phyloP scores from a whole-genome alignment of 768 basidiomycete species.

The Candolleomyces aberdarensis region DNA sequence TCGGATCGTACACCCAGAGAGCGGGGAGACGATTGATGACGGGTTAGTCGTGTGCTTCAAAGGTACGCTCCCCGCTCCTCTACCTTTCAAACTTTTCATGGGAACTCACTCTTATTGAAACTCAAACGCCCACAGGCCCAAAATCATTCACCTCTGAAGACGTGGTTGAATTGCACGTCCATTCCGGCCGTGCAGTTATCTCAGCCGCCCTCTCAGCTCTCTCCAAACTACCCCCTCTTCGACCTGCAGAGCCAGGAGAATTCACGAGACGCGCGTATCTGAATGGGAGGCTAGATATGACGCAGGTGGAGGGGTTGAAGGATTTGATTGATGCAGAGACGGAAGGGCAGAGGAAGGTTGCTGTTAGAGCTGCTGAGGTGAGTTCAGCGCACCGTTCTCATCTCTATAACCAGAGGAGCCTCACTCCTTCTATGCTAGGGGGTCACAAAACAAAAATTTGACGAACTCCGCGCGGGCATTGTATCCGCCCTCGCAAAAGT shows the following conservation, averaged over 20 bases:
- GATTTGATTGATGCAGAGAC: conserved; percentile 91
- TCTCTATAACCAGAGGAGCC: neutral
- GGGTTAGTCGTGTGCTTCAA: conserved; percentile 81
- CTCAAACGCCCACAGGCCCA: conserved; percentile 47
- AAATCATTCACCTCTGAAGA: conserved; percentile 84
- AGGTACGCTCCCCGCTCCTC: too few relatives aligned
- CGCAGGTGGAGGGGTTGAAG: conserved; percentile 84
- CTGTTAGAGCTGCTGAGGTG: conserved; percentile 67
- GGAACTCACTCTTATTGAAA: neutral
- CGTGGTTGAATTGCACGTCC: conserved; percentile 80
- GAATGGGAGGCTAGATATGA: conserved; percentile 79
- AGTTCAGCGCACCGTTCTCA: conserved; percentile 20
- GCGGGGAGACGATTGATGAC: conserved; percentile 66
- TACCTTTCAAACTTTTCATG: too few relatives aligned
- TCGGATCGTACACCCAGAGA: conserved; percentile 60
- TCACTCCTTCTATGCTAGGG: conserved; percentile 45
- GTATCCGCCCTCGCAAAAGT: conserved; percentile 73
- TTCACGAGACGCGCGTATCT: conserved; percentile 85
- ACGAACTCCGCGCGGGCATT: conserved; percentile 60
- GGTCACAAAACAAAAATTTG: conserved; percentile 52
- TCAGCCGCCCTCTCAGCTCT: conserved; percentile 66
- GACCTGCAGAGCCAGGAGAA: conserved; percentile 84
- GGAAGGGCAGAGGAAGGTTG: conserved; percentile 72
- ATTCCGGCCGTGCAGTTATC: conserved; percentile 82
- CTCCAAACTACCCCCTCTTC: conserved; percentile 55